Conservation (phyloP, 169 alveolate genomes). For the Plasmodium vivax region DNA sequence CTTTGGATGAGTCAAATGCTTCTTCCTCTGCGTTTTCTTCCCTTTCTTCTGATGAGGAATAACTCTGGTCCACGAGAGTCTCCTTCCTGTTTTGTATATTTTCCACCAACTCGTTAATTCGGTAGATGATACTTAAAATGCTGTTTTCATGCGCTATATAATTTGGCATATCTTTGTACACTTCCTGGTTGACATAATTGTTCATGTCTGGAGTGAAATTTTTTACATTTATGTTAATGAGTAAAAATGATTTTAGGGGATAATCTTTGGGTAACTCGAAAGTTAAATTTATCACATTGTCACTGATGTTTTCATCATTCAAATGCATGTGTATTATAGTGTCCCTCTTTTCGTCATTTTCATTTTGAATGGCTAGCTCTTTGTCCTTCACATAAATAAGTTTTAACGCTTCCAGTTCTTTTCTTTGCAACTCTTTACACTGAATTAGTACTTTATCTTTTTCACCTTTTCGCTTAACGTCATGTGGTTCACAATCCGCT, state of each 20-base stretch:
- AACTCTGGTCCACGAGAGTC: not conserved
- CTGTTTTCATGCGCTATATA: slow-evolving; percentile 46
- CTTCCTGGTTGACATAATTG: slow-evolving; percentile 57
- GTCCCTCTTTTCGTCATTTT: slow-evolving; percentile 48
- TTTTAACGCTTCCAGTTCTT: slow-evolving; percentile 72
- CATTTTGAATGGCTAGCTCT: slow-evolving; percentile 59
- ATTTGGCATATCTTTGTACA: slow-evolving; percentile 52
- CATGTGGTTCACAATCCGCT: not conserved
- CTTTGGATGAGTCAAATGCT: not conserved
- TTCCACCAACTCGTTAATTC: slow-evolving; percentile 72
- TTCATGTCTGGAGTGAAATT: slow-evolving; percentile 66
- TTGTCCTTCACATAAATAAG: slow-evolving; percentile 48
- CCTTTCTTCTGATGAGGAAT: slow-evolving; percentile 23
- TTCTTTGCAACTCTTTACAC: slow-evolving; percentile 65
- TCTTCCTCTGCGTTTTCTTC: not conserved
- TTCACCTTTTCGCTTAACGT: not conserved
- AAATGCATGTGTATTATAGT: slow-evolving; percentile 58
- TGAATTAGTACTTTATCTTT: slow-evolving; percentile 26
- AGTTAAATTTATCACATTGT: slow-evolving; percentile 45
- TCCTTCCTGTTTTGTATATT: slow-evolving; percentile 22
- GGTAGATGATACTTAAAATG: slow-evolving; percentile 48
- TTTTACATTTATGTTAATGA: slow-evolving; percentile 66
- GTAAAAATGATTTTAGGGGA: slow-evolving; percentile 60
- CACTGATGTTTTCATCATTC: slow-evolving; percentile 61
- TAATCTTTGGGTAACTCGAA: slow-evolving; percentile 74